A percentile compares a stretch with the other conserved stretches of the same genome.
These are phyloP conservation scores for Debaryomyces sp. DNA, from an alignment of 1,139 yeast genomes.

Conservation along the genomic window DNA sequence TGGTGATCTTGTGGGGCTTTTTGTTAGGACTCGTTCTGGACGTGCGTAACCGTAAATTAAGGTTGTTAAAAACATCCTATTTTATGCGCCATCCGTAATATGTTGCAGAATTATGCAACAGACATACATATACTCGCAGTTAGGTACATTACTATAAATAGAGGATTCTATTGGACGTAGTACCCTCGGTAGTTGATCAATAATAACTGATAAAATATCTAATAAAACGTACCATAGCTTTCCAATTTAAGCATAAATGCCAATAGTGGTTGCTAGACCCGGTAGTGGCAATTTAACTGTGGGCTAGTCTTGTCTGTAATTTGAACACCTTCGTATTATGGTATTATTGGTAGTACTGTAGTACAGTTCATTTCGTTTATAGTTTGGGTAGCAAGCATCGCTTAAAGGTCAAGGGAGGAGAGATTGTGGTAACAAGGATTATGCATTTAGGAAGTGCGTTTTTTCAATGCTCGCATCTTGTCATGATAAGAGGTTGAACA, in stretches of 20 bases:
- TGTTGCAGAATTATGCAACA: not conserved
- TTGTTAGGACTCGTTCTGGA: not conserved
- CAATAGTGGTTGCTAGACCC: not conserved
- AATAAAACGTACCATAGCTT: not conserved
- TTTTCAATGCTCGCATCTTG: not conserved
- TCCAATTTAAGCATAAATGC: not conserved
- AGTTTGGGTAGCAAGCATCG: not conserved
- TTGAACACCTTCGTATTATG: not conserved
- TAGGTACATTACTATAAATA: not conserved
- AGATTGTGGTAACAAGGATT: too few relatives aligned
- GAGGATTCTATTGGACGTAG: not conserved
- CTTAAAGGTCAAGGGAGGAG: too few relatives aligned
- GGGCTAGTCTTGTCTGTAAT: not conserved
- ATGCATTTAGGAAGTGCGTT: not conserved
- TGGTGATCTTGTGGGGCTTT: not conserved
- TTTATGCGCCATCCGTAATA: not conserved
- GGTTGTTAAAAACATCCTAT: not conserved
- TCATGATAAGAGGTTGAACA: not conserved
- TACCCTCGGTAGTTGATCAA: not conserved
- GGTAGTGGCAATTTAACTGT: not conserved
- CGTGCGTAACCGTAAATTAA: not conserved
- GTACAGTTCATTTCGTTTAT: not conserved
- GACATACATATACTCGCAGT: not conserved
- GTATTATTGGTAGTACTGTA: not conserved
- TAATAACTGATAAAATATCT: not conserved